Evolutionary conservation across 345 rosid genomes (phyloP), one percentile per base, ranked within the genome.

Genomic region (Xanthoceras sorbifolium): DNA sequence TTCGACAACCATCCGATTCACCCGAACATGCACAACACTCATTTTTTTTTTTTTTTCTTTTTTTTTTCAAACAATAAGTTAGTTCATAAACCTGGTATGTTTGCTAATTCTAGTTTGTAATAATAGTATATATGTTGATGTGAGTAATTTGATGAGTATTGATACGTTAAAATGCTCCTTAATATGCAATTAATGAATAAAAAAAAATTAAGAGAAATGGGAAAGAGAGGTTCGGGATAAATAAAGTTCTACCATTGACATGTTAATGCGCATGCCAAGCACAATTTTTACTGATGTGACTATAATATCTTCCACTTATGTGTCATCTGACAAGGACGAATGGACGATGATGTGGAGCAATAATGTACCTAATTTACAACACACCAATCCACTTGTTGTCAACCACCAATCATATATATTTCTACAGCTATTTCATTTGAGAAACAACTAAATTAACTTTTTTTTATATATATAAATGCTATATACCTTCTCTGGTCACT

Each of bases 1-100:
- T 17, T 72, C 71, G 83, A 83, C 88, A 76, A 55, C 66, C 34
- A 52, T 50, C n/a, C 20, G n/a, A 57, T 57, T 22, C 72, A 74
- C 72, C 76, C 71, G 71, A 76, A 64, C n/a, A n/a, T n/a, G n/a
- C 76, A 32, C 1, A 48, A 57, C 40, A 40, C 63, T 36, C 12
- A 54, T 67, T 32, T 77, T 20, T 11, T 6, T 65, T 34, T n/a
- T 0, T 18, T 18, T 18, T 20, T 36, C 34, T 31, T 23, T 6
- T 17, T n/a, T n/a, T n/a, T n/a, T n/a, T n/a, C n/a, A n/a, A n/a
- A n/a, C n/a, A 57, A 57, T 10, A 34, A 36, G 40, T 36, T 36
- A 9, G 40, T 36, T 36, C 6, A 36, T 36, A 36, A 36, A 36
- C 40, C 40, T 36, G 0, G 40, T 36, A 36, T n/a, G n/a, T n/a